These are phyloP conservation scores for Wickerhamiella alocasiicola DNA, from an alignment of 805 yeast genomes.

Conservation along the genomic window DNA sequence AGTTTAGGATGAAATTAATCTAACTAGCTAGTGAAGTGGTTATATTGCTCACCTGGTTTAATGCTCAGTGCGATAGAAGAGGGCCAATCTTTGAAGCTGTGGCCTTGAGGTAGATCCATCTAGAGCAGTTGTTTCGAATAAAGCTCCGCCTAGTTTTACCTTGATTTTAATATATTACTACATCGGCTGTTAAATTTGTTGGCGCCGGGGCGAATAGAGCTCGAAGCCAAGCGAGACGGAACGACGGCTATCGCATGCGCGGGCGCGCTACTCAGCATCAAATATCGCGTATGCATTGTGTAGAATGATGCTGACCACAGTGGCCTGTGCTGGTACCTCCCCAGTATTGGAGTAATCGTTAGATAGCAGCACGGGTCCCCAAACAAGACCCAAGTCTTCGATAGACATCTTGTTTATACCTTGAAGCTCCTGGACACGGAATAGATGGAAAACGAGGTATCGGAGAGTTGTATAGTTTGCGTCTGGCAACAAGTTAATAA, in stretches of 20 bases:
- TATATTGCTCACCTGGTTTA: no score
- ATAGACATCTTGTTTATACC: constrained; percentile 66
- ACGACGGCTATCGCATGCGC: no score
- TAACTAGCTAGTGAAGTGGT: no score
- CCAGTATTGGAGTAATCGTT: constrained; percentile 53
- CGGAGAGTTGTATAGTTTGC: constrained; percentile 89
- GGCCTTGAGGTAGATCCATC: no score
- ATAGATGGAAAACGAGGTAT: constrained; percentile 72
- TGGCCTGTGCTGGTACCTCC: constrained; percentile 63
- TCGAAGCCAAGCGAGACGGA: no score
- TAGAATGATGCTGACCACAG: constrained; percentile 74
- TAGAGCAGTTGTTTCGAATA: no score
- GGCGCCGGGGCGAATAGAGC: no score
- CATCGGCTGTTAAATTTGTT: no score
- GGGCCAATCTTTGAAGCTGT: no score
- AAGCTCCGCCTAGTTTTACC: neutral
- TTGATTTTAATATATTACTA: neutral
- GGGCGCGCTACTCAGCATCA: constrained; percentile 49
- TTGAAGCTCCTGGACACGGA: constrained; percentile 53
- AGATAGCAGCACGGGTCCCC: constrained; percentile 85
- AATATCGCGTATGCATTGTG: constrained; percentile 72
- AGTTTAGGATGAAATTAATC: no score
- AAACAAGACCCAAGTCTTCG: constrained; percentile 71
- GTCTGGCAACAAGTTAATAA: constrained; percentile 83
- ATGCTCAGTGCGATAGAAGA: no score